phyloP scores from a whole-genome alignment of 2,329 filamentous ascomycete species.

The Ceratocystis lukuohia region DNA sequence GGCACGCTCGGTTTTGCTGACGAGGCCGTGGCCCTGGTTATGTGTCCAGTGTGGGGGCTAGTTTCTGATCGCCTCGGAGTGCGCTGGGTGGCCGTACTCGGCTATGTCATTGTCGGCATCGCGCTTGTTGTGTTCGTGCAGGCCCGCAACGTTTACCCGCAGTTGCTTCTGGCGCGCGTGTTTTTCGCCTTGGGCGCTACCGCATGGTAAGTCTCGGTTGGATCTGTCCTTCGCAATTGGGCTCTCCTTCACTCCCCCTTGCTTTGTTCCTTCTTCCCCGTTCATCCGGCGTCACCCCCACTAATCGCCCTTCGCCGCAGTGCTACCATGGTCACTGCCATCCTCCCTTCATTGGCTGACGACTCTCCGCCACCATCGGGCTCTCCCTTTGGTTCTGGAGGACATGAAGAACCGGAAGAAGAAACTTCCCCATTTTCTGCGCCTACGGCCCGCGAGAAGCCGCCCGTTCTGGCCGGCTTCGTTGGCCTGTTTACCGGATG shows the following conservation, averaged over 20 bases:
- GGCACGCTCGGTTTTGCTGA: slow-evolving; percentile 77
- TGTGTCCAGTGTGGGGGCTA: slow-evolving; percentile 68
- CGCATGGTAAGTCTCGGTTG: slow-evolving; percentile 47
- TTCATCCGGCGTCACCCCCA: not conserved
- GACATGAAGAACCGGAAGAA: slow-evolving; percentile 19
- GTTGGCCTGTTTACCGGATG: slow-evolving; percentile 89
- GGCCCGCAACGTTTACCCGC: slow-evolving; percentile 74
- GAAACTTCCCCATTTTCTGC: slow-evolving; percentile 53
- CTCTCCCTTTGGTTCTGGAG: not conserved
- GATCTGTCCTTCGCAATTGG: not conserved
- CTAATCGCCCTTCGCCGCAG: slow-evolving; percentile 25
- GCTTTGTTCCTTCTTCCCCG: not conserved
- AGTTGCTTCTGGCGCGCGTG: slow-evolving; percentile 69
- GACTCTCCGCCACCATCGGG: slow-evolving; percentile 23
- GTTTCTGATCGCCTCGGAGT: slow-evolving; percentile 66
- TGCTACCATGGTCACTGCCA: slow-evolving; percentile 93
- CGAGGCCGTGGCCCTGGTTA: slow-evolving; percentile 67
- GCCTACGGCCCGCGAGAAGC: slow-evolving; percentile 30
- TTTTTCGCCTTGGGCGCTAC: slow-evolving; percentile 84
- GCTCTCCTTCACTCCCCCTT: not conserved
- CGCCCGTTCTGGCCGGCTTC: slow-evolving; percentile 61
- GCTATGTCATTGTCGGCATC: slow-evolving; percentile 69
- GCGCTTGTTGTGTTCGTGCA: slow-evolving; percentile 72
- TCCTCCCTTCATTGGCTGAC: slow-evolving; percentile 59
- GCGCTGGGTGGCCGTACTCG: slow-evolving; percentile 56